A percentile compares a stretch with the other conserved stretches of the same genome.
Evolutionary conservation across 1,139 yeast genomes (phyloP).

Genomic region (Yamadazyma mexicana): DNA sequence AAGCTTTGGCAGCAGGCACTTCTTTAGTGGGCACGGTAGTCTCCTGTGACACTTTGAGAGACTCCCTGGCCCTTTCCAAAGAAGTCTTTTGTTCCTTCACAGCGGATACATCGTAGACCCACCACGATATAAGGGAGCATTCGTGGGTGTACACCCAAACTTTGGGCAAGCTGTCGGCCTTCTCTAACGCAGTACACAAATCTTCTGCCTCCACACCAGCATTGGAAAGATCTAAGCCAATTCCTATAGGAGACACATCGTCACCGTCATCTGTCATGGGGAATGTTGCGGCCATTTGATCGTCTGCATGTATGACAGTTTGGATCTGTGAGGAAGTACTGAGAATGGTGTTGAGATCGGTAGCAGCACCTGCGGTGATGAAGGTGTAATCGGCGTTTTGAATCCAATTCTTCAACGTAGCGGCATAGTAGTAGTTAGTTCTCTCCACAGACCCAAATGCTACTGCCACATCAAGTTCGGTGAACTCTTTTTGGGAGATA

Average conservation of each 20-base stretch:
- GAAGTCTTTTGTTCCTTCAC: slow-evolving; percentile 31
- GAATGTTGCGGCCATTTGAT: slow-evolving; percentile 66
- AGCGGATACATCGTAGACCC: slow-evolving; percentile 55
- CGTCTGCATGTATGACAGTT: slow-evolving; percentile 53
- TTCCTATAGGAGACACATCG: slow-evolving; percentile 72
- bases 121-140: slow-evolving; percentile 66
- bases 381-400: slow-evolving; percentile 29
- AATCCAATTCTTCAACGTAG: slow-evolving; percentile 46
- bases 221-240: slow-evolving; percentile 58
- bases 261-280: slow-evolving; percentile 68
- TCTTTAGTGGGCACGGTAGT: background rate
- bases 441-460: slow-evolving; percentile 59
- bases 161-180: slow-evolving; percentile 56
- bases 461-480: slow-evolving; percentile 52
- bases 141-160: slow-evolving; percentile 61
- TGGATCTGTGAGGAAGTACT: slow-evolving; percentile 22
- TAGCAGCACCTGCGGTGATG: slow-evolving; percentile 60
- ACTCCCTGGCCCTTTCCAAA: slow-evolving; percentile 19
- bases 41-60: background rate
- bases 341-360: slow-evolving; percentile 51
- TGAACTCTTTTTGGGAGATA: slow-evolving; percentile 3
- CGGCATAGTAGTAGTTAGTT: slow-evolving; percentile 47
- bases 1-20: background rate
- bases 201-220: slow-evolving; percentile 38
- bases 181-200: slow-evolving; percentile 61